These are phyloP conservation scores for Beauveria pseudobassiana DNA, from an alignment of 2,329 filamentous ascomycete species.

Conservation along the genomic window DNA sequence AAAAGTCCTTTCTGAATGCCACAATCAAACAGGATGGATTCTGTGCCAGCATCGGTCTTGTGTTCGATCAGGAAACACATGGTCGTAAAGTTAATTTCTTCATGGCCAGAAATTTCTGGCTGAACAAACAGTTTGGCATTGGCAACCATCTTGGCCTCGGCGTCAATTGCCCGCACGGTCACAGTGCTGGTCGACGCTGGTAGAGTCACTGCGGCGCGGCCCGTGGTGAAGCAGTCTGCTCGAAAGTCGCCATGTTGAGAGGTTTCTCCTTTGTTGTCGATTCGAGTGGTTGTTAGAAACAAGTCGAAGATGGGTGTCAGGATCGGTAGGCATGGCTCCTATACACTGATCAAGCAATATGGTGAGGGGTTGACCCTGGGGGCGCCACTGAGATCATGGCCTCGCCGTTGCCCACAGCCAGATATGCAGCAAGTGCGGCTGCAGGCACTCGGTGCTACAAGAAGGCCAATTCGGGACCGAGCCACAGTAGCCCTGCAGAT, in stretches of 20 bases:
- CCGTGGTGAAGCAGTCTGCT: not conserved
- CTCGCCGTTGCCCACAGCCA: no score
- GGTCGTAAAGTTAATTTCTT: constrained; percentile 15
- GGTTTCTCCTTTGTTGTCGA: not conserved
- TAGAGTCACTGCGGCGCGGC: not conserved
- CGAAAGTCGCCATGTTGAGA: not conserved
- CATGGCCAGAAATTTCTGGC: constrained; percentile 14
- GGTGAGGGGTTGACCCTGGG: no score
- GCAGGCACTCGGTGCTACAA: no score
- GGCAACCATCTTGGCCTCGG: constrained; percentile 13
- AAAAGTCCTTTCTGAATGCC: constrained; percentile 15
- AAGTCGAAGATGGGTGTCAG: not conserved
- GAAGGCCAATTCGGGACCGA: no score
- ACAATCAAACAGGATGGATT: constrained; percentile 14
- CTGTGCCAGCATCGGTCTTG: not conserved
- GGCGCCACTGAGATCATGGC: no score
- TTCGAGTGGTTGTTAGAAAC: not conserved
- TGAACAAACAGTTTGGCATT: constrained; percentile 12
- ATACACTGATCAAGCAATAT: no score
- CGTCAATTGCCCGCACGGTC: constrained; percentile 15
- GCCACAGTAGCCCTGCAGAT: no score
- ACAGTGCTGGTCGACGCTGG: constrained; percentile 8
- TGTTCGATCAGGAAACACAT: constrained; percentile 15
- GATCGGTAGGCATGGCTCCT: no score
- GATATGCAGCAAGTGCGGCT: no score